Evolutionary conservation across 208 protist species (phyloP), one percentile per base, ranked within the genome.

Genomic region (Leishmania lainsoni): DNA sequence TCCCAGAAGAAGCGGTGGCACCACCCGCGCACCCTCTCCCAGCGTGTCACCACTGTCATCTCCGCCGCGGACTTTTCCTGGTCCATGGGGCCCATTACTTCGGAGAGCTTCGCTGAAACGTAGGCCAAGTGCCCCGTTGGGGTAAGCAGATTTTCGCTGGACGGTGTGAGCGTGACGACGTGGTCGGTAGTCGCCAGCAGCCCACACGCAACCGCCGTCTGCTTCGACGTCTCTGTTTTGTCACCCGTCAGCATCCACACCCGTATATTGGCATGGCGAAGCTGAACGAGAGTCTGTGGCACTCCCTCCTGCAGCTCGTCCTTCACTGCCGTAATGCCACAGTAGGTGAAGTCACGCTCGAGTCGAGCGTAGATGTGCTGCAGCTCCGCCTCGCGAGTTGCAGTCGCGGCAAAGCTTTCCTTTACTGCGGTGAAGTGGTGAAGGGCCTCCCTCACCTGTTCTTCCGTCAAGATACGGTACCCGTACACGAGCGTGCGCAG

Each of bases 161-260:
- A 77, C 17, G 92, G 86, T 14, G 87, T 86, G 35, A 95, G 78
- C 12, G 82, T 85, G 56, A 91, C 68, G 45, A 92, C 66, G 52
- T 68, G 81, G 71, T 95, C 92, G 42, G 79, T 17, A 4, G 80
- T 69, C 32, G 83, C 79, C 20, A 93, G 82, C 51, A 95, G 83
- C 17, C 90, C 90, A 63, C 90, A 92, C 17, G 90, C 86, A n/a
- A 93, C 83, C 48, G 93, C 98, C 78, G 99, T 99, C 86, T 99
- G 97, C 75, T 97, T 95, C 45, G 99, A 98, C 63, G 99, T 99
- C 88, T 99, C 94, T 69, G 92, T 86, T 87, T 99, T 99, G 89
- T 99, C 99, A 59, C 99, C 99, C 51, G 99, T 99, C 65, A 99
- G 87, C 98, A 99, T 98, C 97, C 97, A 99, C 51, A 98, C 89